phyloP scores from a whole-genome alignment of 2,329 filamentous ascomycete genomes.

The Botrytis deweyae region DNA sequence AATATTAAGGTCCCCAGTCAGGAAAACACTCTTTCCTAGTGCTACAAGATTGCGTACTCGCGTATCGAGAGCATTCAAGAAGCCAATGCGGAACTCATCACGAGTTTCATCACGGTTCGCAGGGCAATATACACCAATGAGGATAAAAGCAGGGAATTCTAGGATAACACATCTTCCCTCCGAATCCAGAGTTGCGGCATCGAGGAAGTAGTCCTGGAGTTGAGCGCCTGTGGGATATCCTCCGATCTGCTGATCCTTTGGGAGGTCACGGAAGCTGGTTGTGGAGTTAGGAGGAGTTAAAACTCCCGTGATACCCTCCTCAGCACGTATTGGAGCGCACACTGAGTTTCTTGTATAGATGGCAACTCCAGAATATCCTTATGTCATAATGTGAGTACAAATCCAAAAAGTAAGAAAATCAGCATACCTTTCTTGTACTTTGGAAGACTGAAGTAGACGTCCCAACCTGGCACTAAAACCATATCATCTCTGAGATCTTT shows the following conservation, averaged over 20 bases:
- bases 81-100: constrained; percentile 78
- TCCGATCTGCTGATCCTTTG: constrained; percentile 74
- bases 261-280: constrained; percentile 71
- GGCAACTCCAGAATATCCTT: constrained; percentile 92
- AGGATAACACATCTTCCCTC: constrained; percentile 90
- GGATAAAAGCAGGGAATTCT: constrained; percentile 91
- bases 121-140: constrained; percentile 89
- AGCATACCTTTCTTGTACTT: constrained; percentile 82
- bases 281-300: constrained; percentile 71
- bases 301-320: constrained; percentile 88
- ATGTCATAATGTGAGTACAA: constrained; percentile 13
- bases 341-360: constrained; percentile 89
- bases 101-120: constrained; percentile 83
- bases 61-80: constrained; percentile 75
- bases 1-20: constrained; percentile 89
- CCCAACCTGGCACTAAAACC: constrained; percentile 93
- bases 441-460: constrained; percentile 92
- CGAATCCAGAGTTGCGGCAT: constrained; percentile 74
- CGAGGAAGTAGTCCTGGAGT: constrained; percentile 59
- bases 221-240: constrained; percentile 78
- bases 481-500: constrained; percentile 94
- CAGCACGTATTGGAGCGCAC: constrained; percentile 83
- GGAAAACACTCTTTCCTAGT: constrained; percentile 79
- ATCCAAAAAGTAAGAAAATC: constrained; percentile 11
- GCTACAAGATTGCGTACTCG: constrained; percentile 80